Evolutionary conservation across 208 protist species (phyloP).

Genomic region (Porcisia deanei): DNA sequence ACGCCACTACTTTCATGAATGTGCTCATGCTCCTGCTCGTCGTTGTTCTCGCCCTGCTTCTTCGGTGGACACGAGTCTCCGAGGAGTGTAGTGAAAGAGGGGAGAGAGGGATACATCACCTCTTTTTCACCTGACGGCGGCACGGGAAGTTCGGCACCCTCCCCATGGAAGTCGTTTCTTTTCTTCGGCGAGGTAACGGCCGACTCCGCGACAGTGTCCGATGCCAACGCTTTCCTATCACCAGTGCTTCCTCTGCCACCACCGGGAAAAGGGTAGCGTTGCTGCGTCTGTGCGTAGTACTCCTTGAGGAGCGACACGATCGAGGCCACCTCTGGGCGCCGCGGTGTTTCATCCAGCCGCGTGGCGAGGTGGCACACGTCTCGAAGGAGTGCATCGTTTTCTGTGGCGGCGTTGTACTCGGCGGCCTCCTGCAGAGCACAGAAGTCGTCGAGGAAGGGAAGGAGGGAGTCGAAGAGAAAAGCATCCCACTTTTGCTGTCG

Average conservation of each 20-base stretch:
- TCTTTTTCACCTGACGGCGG: background rate
- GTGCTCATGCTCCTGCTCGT: background rate
- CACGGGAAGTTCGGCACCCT: too few species aligned
- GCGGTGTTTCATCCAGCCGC: constrained; percentile 50
- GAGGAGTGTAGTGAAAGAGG: constrained; percentile 7
- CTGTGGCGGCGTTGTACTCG: constrained; percentile 46
- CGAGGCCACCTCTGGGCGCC: constrained; percentile 30
- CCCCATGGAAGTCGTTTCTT: background rate
- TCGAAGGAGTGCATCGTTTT: constrained; percentile 54
- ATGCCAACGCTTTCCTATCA: background rate
- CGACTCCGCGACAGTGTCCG: background rate
- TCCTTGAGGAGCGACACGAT: constrained; percentile 24
- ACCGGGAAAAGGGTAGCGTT: background rate
- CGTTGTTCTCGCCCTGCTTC: constrained; percentile 1
- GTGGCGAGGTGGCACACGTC: constrained; percentile 52
- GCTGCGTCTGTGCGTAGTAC: constrained; percentile 16
- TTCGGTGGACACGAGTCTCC: background rate
- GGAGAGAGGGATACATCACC: constrained; percentile 5
- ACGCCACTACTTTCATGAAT: background rate
- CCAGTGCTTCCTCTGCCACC: background rate
- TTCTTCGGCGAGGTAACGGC: background rate
- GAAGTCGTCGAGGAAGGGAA: constrained; percentile 53
- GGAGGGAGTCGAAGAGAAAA: constrained; percentile 44
- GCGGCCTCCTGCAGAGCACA: constrained; percentile 40
- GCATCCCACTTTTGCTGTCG: constrained; percentile 36